Base-by-base conservation (phyloP, 139 green algal species). In the Chlorella sp. region DNA sequence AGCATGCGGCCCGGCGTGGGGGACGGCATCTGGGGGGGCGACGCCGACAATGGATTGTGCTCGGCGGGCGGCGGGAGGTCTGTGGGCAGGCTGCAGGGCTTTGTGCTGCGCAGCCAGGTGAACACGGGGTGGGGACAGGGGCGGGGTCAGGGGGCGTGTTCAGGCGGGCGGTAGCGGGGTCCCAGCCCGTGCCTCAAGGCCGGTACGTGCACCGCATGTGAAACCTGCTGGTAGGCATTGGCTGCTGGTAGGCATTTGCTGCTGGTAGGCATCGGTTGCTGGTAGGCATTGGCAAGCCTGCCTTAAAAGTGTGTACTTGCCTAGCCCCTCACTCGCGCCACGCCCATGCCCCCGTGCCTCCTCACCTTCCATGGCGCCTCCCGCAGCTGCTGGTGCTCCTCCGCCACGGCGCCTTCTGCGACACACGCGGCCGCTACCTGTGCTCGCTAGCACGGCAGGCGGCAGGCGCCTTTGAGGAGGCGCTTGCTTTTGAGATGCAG, bases 51-150 rank as follows among this genome's bases (percentile, higher is more conserved):
- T 39, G 75, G 37, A 12, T 32, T 19, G 53, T 76, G 81, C 84
- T 2, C 30, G n/a, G 85, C 12, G 14, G 40, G 71, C 88, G 26
- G 71, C 88, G 26, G 40, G 0, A 34, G n/a, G 2, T 42, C 85
- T 61, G n/a, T n/a, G 11, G 91, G 92, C 34, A 86, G 90, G 30
- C 88, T 98, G 91, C 91, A 97, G 83, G 97, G 97, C 68, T 66
- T 99, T 12, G 94, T 98, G 77, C 93, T 98, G 91, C 94, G 97
- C 83, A 95, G 84, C 37, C 97, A 98, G 95, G 91, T 99, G 89
- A 97, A 68, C 95, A 12, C 64, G 97, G 86, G 93, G 98, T 85
- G 92, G 98, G 89, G 89, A 91, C 90, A 88, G 12, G 37, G 22
- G 18, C 12, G 30, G 40, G 80, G 24, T 48, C 11, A 32, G 14